Evolutionary conservation across 805 yeast genomes (phyloP), one percentile per base, ranked within the genome.

Genomic region (Hanseniaspora osmophila): DNA sequence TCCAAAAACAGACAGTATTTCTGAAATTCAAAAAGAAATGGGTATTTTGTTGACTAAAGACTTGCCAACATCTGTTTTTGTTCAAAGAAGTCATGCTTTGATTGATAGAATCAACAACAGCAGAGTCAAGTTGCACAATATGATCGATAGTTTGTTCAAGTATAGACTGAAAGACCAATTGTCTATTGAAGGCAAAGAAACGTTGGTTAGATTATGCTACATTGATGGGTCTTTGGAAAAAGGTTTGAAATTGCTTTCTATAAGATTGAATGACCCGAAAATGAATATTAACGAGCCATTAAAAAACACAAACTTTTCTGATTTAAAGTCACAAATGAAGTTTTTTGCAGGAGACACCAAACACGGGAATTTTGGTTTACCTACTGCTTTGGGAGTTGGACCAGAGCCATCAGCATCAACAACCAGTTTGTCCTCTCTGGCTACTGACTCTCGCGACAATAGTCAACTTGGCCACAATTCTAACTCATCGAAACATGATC

Each of bases 151-250:
- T 48, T 63, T 86, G 44, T 73, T 80, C 55, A 68, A 67, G 39
- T 61, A 80, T 42, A 78, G 83, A 56, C 58, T 71, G 15, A 67
- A 71, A 43, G 74, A 73, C 17, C 67, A 72, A 49, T 66, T 85
- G 50, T 77, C 69, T 44, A 55, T 75, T 2, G 85, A 81, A 51
- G 95, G 94, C 16, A 84, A 84, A 58, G 95, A 86, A 60, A 71
- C 86, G 1, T 64, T 85, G 39, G 72, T 86, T 17, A 69, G 88
- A 49, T 67, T 85, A 47, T 75, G 84, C 44, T 78, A 78, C 45
- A 68, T 85, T 47, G 88, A 83, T 57, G 73, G 83, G 0, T 76
- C 87, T 12, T 70, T 86, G 44, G 78, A 76, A 48, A 80, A 80
- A 53, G 74, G 71, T 6, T 46, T 66, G 30, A 47, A 56, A 18